These are phyloP conservation scores for Clathrospora elynae DNA, from an alignment of 2,329 filamentous ascomycete genomes.

Conservation along the genomic window DNA sequence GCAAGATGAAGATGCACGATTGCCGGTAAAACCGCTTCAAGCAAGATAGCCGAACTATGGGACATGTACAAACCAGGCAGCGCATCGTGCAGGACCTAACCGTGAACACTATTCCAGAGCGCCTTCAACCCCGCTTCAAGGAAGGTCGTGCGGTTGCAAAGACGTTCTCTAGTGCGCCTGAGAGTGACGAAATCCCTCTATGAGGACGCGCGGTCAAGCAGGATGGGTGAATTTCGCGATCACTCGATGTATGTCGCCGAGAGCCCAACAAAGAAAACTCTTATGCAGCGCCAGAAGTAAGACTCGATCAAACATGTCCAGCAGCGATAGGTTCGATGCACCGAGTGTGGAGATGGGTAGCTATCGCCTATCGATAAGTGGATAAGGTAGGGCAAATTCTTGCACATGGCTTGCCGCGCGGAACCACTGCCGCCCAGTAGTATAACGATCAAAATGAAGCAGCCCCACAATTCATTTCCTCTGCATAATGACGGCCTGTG, in stretches of 20 bases:
- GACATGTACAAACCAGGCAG: constrained; percentile 8
- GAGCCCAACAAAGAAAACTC: constrained; percentile 28
- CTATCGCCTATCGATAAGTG: constrained; percentile 46
- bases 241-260: constrained; percentile 15
- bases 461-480: constrained; percentile 43
- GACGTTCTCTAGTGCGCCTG: constrained; percentile 18
- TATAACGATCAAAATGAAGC: constrained; percentile 18
- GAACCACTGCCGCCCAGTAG: constrained; percentile 27
- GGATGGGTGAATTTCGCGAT: constrained; percentile 6
- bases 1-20: constrained; percentile 10
- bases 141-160: constrained; percentile 8
- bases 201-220: constrained; percentile 22
- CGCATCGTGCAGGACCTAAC: constrained; percentile 6
- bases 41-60: constrained; percentile 16
- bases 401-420: constrained; percentile 31
- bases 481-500: constrained; percentile 32
- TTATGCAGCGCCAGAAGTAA: constrained; percentile 19
- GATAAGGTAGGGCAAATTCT: constrained; percentile 38
- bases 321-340: constrained; percentile 23
- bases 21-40: constrained; percentile 13
- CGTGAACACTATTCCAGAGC: constrained; percentile 16
- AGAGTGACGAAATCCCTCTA: constrained; percentile 4
- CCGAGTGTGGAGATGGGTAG: constrained; percentile 34
- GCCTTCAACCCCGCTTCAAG: constrained; percentile 17
- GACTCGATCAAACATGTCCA: constrained; percentile 8